These are phyloP conservation scores for Nothophaeocryptopus gaeumannii DNA, from an alignment of 2,329 filamentous ascomycete species.

Conservation along the genomic window DNA sequence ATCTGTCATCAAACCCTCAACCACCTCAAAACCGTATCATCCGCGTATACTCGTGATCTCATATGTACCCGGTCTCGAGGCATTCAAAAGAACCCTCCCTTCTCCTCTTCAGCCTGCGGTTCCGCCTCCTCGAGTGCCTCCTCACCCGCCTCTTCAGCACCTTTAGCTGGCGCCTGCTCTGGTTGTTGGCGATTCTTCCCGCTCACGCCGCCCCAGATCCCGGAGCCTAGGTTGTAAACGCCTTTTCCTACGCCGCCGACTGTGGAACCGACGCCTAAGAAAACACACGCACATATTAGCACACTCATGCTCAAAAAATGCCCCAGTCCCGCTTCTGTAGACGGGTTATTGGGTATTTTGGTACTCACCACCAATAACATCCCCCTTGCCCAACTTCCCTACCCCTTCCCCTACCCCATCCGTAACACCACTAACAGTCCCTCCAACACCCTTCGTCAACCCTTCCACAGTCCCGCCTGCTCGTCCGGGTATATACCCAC, in stretches of 20 bases:
- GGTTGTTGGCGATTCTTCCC: conserved; percentile 28
- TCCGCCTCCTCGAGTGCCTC: no score
- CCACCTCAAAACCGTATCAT: no score
- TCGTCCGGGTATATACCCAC: conserved; percentile 38
- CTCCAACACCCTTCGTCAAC: conserved; percentile 42
- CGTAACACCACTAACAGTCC: conserved; percentile 38
- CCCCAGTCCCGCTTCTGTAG: not conserved
- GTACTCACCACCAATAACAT: conserved; percentile 46
- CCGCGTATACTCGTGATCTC: no score
- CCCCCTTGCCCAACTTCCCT: conserved; percentile 44
- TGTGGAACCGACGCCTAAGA: conserved; percentile 39
- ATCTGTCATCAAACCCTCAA: no score
- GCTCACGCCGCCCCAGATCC: conserved; percentile 33
- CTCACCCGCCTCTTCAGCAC: conserved; percentile 13
- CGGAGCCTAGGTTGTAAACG: conserved; percentile 29
- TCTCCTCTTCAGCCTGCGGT: conserved; percentile 15
- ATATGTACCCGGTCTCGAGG: no score
- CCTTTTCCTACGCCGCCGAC: conserved; percentile 40
- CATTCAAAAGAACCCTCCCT: no score
- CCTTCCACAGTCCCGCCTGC: conserved; percentile 43
- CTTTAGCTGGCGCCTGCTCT: conserved; percentile 11
- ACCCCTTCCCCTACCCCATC: conserved; percentile 46
- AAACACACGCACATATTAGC: not conserved
- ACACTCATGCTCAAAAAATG: not conserved
- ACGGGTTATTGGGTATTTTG: not conserved